A percentile compares a stretch with the other conserved stretches of the same genome.
These are phyloP conservation scores for Yamadazyma jaroonii DNA, from an alignment of 1,139 yeast species.

Conservation along the genomic window DNA sequence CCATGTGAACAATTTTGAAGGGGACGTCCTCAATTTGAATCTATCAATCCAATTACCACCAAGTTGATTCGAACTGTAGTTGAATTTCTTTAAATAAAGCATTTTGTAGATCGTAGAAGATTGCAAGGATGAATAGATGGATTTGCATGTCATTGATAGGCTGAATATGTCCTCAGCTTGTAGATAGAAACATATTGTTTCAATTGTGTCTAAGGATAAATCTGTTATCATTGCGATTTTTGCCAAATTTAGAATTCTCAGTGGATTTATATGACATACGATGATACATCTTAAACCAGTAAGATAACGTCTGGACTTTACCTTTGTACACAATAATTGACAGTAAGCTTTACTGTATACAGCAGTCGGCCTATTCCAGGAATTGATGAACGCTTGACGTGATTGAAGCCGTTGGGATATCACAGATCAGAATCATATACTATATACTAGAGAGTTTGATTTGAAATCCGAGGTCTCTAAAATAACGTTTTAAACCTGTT, in stretches of 20 bases:
- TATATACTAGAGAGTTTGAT: too few species aligned
- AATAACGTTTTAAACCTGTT: too few species aligned
- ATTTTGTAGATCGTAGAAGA: conserved; percentile 43
- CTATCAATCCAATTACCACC: conserved; percentile 49
- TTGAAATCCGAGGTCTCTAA: too few species aligned
- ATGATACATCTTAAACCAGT: too few species aligned
- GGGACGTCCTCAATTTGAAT: conserved; percentile 39
- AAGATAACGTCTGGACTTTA: too few species aligned
- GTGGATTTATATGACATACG: too few species aligned
- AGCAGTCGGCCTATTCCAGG: too few species aligned
- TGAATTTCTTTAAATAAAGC: conserved; percentile 51
- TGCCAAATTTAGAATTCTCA: neutral
- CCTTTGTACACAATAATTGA: too few species aligned
- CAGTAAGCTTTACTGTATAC: too few species aligned
- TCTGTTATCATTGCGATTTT: conserved; percentile 15
- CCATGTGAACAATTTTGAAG: conserved; percentile 56
- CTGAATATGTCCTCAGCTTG: conserved; percentile 45
- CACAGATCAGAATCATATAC: too few species aligned
- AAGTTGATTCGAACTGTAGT: conserved; percentile 30
- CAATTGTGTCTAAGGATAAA: conserved; percentile 44
- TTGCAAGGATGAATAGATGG: conserved; percentile 25
- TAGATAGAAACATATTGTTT: conserved; percentile 31
- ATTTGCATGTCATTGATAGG: conserved; percentile 43
- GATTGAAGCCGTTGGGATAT: too few species aligned
- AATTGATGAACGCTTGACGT: too few species aligned